Conservation (phyloP, 495 filamentous ascomycete genomes). For the Xylaria longipes region DNA sequence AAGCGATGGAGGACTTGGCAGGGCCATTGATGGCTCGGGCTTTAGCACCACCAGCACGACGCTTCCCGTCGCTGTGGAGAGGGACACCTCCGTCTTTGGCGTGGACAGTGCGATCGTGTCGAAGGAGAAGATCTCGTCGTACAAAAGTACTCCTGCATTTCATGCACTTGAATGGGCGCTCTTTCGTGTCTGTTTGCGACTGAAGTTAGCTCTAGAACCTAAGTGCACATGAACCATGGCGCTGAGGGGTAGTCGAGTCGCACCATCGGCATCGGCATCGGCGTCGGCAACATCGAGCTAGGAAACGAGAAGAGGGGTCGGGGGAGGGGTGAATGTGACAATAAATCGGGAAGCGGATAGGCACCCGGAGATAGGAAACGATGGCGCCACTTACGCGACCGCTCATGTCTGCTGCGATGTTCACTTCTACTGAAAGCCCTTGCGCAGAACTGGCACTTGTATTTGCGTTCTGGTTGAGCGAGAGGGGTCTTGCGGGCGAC, state of each 20-base stretch:
- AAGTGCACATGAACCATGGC: slow-evolving; percentile 22
- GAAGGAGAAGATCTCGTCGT: slow-evolving; percentile 91
- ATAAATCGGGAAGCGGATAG: slow-evolving; percentile 5
- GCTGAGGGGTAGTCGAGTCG: slow-evolving; percentile 35
- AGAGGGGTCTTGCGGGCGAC: slow-evolving; percentile 64
- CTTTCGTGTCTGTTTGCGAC: slow-evolving; percentile 82
- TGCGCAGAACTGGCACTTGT: slow-evolving; percentile 99
- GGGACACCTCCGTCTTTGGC: slow-evolving; percentile 98
- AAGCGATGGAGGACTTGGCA: slow-evolving; percentile 79
- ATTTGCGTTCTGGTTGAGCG: slow-evolving; percentile 86
- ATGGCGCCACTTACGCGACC: slow-evolving; percentile 83
- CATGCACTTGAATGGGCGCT: slow-evolving; percentile 96
- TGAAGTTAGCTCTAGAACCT: slow-evolving; percentile 31
- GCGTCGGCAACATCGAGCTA: slow-evolving; percentile 5
- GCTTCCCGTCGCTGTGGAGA: slow-evolving; percentile 92
- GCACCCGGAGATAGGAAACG: background rate
- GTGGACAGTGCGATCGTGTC: slow-evolving; percentile 97
- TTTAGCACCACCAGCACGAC: slow-evolving; percentile 73
- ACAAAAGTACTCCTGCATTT: slow-evolving; percentile 99
- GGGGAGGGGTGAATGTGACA: slow-evolving; percentile 17
- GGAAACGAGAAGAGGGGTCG: slow-evolving; percentile 25
- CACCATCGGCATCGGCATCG: slow-evolving; percentile 16
- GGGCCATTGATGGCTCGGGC: slow-evolving; percentile 70
- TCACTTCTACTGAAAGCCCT: slow-evolving; percentile 97
- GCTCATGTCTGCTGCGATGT: slow-evolving; percentile 94